Evolutionary conservation across 176 grass and related monocot species (phyloP).

Genomic region (Dactylis glomerata): DNA sequence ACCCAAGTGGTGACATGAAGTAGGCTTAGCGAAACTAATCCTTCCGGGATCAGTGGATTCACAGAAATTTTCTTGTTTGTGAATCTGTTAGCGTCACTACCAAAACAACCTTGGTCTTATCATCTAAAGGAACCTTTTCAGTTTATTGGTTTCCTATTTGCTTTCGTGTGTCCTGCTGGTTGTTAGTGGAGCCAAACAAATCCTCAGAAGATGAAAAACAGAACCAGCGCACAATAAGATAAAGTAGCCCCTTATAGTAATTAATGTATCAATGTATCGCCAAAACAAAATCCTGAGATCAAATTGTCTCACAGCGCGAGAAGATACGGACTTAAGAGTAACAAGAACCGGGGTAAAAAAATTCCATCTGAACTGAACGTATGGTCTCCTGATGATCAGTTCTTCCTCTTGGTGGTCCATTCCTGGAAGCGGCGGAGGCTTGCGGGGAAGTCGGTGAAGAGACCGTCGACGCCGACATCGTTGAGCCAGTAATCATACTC

Average conservation of each 20-base stretch:
- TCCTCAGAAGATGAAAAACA: not conserved
- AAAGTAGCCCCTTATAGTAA: not conserved
- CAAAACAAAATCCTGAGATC: not conserved
- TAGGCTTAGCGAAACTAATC: not conserved
- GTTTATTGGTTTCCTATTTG: not conserved
- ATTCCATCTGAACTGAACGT: not conserved
- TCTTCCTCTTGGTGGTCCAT: conserved; percentile 15
- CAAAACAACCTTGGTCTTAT: not conserved
- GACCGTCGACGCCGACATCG: conserved; percentile 37
- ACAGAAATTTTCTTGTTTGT: not conserved
- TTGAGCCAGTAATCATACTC: conserved; percentile 65
- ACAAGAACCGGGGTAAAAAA: not conserved
- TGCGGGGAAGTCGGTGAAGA: conserved; percentile 56
- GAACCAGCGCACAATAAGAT: not conserved
- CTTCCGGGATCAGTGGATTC: not conserved
- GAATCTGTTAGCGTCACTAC: not conserved
- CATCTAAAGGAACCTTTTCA: not conserved
- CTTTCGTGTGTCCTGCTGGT: not conserved
- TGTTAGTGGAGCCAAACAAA: not conserved
- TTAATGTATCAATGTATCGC: not conserved
- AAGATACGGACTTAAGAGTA: not conserved
- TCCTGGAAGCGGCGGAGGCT: conserved; percentile 49
- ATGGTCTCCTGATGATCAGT: not conserved
- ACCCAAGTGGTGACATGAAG: not conserved
- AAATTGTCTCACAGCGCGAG: not conserved